Evolutionary conservation across 208 protist species (phyloP), one percentile per base, ranked within the genome.

Genomic region (Trypanosoma vivax): DNA sequence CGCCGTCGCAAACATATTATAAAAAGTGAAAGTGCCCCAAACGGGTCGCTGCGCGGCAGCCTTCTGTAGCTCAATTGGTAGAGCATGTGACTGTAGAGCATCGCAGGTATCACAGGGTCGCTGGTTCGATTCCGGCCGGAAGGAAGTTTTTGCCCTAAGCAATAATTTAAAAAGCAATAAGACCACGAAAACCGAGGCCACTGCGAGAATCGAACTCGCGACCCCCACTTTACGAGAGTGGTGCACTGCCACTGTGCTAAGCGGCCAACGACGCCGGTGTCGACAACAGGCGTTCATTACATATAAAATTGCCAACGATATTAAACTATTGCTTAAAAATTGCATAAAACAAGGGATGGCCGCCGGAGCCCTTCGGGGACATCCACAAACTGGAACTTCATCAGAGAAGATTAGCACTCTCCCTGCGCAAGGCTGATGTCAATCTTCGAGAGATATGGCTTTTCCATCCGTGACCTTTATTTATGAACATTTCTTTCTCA

Each of bases 241-340:
- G 83, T 92, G 87, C 87, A 92, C 86, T 96, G 82, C 89, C 87
- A 95, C 88, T 95, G 88, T 92, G 88, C 88, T 95, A 95, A 95
- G 87, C 87, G 73, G 86, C 86, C 86, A 72, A 5, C 37, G 34
- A 11, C 4, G 33, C 33, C 9, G 33, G 33, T 9, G 14, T 37
- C 9, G 9, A n/a, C 14, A n/a, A 25, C 13, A 2, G 9, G 23
- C 39, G 5, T 39, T 50, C 30, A 41, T 60, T 41, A 38, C 10
- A 37, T 50, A n/a, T 45, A 39, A 45, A 18, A 24, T 28, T 61
- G 21, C 33, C 25, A 56, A 31, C 7, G 19, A 23, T 34, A 7
- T 19, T 38, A 27, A 38, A 42, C 9, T 40, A 18, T 19, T 57
- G 1, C 2, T 43, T 49, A 18, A 35, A 21, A 6, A 47, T 30